Evolutionary conservation across 2,329 filamentous ascomycete species (phyloP), one percentile per base, ranked within the genome.

Genomic region (Ophiostoma novo-ulmi): DNA sequence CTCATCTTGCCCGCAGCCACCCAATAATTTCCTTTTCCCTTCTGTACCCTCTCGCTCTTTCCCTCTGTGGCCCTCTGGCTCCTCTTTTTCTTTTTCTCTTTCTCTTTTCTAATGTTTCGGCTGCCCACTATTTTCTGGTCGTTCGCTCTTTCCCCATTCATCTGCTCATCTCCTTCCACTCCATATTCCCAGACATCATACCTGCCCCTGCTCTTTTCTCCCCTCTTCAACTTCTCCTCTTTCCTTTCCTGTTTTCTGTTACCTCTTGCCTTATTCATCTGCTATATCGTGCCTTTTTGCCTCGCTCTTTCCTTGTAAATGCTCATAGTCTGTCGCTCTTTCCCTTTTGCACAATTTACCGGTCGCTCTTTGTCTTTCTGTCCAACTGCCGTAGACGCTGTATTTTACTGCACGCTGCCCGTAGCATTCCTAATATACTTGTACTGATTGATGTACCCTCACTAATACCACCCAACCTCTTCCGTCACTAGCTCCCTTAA

Each of bases 11-110:
- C 52, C 39, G 38, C 70, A 69, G 38, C 63, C 63, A 65, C 63
- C 63, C 52, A 71, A 70, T 71, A 70, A 71, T 70, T 52, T 70
- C 67, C 39, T 70, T 69, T 64, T 55, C 26, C 44, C 67, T 41
- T 13, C 67, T 67, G 14, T 44, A 14, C 17, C 14, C 14, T 20
- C 41, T 5, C 14, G 5, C 17, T 48, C 17, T 48, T 48, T 48
- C 38, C 38, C 38, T 44, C 48, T 31, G 11, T 35, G 55, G n/a
- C 52, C 31, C 55, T 35, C 66, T 13, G 26, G 10, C 66, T 61
- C 48, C 64, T 58, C 61, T 52, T 65, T 65, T 38, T 13, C 31
- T 2, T n/a, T 10, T 17, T 38, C 31, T n/a, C 35, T 36, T 5
- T 64, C 35, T n/a, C 35, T 5, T 61, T 11, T 26, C 52, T 44